Evolutionary conservation across 495 filamentous ascomycete species (phyloP), one percentile per base, ranked within the genome.

Genomic region (Penicillium taxi): DNA sequence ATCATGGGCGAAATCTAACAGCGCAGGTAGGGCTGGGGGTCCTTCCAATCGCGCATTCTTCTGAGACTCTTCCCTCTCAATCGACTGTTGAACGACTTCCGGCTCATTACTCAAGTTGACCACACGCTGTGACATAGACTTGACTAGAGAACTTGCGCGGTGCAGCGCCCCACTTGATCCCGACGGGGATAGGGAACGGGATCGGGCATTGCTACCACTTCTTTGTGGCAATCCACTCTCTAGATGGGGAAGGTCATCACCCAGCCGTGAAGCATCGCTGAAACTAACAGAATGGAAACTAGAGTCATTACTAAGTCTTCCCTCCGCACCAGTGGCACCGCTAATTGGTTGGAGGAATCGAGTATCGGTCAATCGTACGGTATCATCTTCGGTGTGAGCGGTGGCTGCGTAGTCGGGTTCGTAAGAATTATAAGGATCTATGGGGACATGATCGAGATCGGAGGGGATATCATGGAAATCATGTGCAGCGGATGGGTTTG

Each of bases 81-180:
- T 72, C n/a, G 73, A 74, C 43, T 86, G 80, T 44, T 90, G 85
- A 13, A 91, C 72, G 23, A 85, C 64, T 44, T 82, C 78, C 6
- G 80, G 75, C 47, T 96, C 88, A 52, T 91, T 94, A 64, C 90
- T 94, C 40, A 99, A 69, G 55, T 95, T 96, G 51, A 96, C 91
- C 39, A 99, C 87, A 59, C 91, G 87, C 62, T 95, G 87, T 13
- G 93, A 96, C 78, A 96, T 93, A 47, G 88, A 88, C 47, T 88
- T 83, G 60, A 99, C 81, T 51, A 96, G 91, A 3, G 89, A 93
- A 21, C 88, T 84, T 37, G 91, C 85, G 47, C 86, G 70, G 14
- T 74, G 72, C 36, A 94, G 58, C 23, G 86, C 79, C 26, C 81
- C 75, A 32, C 70, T 70, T 8, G 77, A 74, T 6, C 75, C 55